Base-by-base conservation (phyloP, 495 filamentous ascomycete species). In the Trichocladium uniseriatum region DNA sequence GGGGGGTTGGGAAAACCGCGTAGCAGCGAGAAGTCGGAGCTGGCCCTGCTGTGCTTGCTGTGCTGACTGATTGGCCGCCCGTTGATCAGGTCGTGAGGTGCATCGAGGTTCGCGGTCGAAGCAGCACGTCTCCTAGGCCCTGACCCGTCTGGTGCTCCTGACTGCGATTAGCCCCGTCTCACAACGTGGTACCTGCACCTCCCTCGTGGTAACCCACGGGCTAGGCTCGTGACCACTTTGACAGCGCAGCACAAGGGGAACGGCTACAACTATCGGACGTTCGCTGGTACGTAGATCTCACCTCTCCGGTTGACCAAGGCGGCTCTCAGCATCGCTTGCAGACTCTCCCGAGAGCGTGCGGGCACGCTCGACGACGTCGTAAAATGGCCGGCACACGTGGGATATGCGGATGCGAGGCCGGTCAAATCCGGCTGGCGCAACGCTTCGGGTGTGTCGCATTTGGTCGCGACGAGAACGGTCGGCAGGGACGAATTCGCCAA, bases 391-490 rank as follows among this genome's bases (percentile, higher is more conserved):
- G 89, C 73, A 45, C 77, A 78, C 11, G 75, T 75, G 31, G 82
- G 65, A 45, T 75, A 74, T 73, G 43, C 79, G 68, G 48, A 74
- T 60, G 85, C 79, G 39, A 91, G 72, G 22, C 54, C 70, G 11
- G 70, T 69, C 9, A 80, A 74, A 55, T 87, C 74, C 35, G 85
- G 65, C 51, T 83, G 72, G 19, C 80, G 76, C 9, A 69, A 59
- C 32, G 69, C 73, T 24, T 78, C 75, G 18, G 80, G 79, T 28
- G 76, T 74, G 59, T 94, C 89, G 69, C 84, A 91, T 72, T 94
- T 94, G 55, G 82, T 88, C 43, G 87, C 82, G 29, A 91, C 88
- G 39, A 94, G 75, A 37, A 89, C 68, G 49, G 80, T 81, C 7
- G 89, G 88, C 19, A 92, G 66, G 18, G 73, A 69, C 14, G 80